Percentiles rank a stretch among this genome's conserved stretches.
Conservation (phyloP, 2,329 filamentous ascomycete species). For the Cladosporium sp. region DNA sequence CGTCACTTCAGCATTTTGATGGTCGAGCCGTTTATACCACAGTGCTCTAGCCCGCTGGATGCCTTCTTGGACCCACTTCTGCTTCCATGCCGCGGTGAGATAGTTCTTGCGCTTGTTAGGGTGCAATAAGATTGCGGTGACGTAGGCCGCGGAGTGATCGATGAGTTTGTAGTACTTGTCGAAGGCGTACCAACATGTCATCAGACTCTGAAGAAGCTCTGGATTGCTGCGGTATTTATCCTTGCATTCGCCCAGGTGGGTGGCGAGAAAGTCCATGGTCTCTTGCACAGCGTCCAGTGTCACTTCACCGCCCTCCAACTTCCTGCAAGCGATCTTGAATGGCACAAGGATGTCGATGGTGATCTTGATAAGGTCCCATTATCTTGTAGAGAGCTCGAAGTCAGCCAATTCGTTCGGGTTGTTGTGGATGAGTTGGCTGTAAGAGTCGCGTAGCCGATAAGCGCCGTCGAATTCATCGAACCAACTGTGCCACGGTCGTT, state of each 20-base stretch:
- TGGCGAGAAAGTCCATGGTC: not conserved
- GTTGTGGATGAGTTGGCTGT: not conserved
- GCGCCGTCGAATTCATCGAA: not conserved
- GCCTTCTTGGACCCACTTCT: not conserved
- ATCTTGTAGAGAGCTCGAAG: not conserved
- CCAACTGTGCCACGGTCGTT: not conserved
- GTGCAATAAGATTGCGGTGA: not conserved
- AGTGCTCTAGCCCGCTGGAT: not conserved
- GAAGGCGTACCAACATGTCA: conserved; percentile 4
- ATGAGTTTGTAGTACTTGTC: conserved; percentile 9
- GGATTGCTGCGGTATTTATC: not conserved
- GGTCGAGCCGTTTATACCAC: not conserved
- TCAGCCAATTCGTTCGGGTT: not conserved
- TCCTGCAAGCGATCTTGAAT: not conserved
- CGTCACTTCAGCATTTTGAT: not conserved
- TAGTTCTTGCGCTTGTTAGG: not conserved
- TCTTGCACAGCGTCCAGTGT: not conserved
- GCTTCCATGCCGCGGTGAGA: not conserved
- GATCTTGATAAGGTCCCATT: not conserved
- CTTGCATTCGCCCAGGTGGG: not conserved
- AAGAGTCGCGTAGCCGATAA: not conserved
- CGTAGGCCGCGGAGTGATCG: conserved; percentile 2
- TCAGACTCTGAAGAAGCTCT: not conserved
- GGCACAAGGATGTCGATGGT: not conserved
- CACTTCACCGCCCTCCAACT: not conserved